Percentiles rank a stretch among this genome's conserved stretches.
These are phyloP conservation scores for Rhododendron kiyosumense DNA, from an alignment of 148 eudicot genomes.

Conservation along the genomic window DNA sequence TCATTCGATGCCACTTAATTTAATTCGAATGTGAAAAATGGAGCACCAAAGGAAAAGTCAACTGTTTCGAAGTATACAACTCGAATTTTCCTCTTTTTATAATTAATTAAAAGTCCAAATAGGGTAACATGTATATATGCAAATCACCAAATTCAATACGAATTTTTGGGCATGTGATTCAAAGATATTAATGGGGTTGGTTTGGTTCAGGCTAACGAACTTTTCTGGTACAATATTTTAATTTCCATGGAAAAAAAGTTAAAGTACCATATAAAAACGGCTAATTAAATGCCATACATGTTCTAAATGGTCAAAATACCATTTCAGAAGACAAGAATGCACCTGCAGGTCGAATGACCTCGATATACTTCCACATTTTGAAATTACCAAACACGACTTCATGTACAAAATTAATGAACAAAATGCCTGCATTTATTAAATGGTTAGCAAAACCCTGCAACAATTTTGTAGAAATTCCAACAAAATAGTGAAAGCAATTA, in stretches of 20 bases:
- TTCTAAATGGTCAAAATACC: background rate
- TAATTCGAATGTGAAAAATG: too few species aligned
- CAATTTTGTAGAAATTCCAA: too few species aligned
- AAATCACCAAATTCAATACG: background rate
- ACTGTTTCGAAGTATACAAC: background rate
- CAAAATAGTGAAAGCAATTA: too few species aligned
- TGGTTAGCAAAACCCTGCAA: too few species aligned
- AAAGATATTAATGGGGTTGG: background rate
- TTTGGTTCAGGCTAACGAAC: background rate
- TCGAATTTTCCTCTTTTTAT: background rate
- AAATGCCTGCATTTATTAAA: too few species aligned
- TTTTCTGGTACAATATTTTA: too few species aligned
- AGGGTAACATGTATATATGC: background rate
- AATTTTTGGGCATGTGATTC: background rate
- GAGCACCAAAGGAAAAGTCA: background rate
- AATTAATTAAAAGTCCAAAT: background rate
- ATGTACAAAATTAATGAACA: too few species aligned
- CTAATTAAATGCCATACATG: background rate
- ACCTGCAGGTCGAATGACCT: background rate
- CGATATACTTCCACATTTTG: background rate
- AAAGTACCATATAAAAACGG: background rate
- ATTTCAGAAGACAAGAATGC: background rate
- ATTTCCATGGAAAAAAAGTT: background rate
- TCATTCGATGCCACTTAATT: too few species aligned
- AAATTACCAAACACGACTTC: too few species aligned